Evolutionary conservation across 768 basidiomycete species (phyloP), one percentile per base, ranked within the genome.

Genomic region (Boletus tylopilopsis): DNA sequence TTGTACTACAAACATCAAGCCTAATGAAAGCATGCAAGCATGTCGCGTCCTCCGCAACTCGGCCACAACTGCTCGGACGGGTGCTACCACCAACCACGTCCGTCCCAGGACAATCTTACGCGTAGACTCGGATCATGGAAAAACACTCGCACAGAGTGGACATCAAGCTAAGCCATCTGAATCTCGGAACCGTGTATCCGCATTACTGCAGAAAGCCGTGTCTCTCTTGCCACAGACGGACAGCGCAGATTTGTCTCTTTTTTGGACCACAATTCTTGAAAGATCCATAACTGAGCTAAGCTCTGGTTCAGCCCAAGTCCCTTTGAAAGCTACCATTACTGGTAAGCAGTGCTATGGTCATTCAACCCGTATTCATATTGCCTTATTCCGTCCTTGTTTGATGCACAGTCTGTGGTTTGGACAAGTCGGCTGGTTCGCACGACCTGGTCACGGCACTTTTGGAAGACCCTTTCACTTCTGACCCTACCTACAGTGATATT

Each of bases 391-490:
- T 43, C n/a, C 23, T 11, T 37, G 12, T 22, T 16, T 34, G 18
- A 22, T 44, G 38, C 16, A 2, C 23, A 88, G 87, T 90, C 12
- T 79, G 74, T 59, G 77, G 80, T 12, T 57, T 77, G 43, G 80
- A 84, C 62, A 66, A 78, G 57, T 75, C 71, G 63, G 75, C 84
- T 18, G 73, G 72, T 32, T 72, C 80, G 7, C 69, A 70, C 32
- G 80, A 84, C 25, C 67, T 91, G 5, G 78, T 90, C 18, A 81
- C 81, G 5, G 85, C 87, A 7, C 72, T 91, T 30, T 70, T 91
- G 15, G 78, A 84, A 37, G 82, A 90, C 46, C 87, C 87, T 13
- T 77, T 91, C 55, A 71, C 74, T 3, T 78, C 80, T n/a, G 76
- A 80, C 53, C 51, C 70, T 22, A 58, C 64, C 5, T 72, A 76